Base-by-base conservation (phyloP, 768 basidiomycete genomes). In the Agrocybe praecox region DNA sequence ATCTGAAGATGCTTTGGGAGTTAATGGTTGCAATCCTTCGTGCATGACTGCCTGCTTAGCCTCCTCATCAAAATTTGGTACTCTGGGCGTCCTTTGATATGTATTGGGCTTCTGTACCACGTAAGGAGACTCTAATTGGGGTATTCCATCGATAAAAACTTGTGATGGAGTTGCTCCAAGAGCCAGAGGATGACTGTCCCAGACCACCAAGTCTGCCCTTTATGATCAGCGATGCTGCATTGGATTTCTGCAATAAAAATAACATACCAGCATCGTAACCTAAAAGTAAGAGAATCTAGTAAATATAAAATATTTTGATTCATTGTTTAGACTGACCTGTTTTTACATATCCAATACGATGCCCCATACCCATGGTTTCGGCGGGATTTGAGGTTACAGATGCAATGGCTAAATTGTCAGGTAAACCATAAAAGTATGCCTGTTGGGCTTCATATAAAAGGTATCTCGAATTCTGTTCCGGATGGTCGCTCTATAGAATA, bases 131-230 rank as follows among this genome's bases (percentile, higher is more conserved):
- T 74, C 63, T 2, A 91, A 64, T 66, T 98, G 95, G 1, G 88
- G 72, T 48, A 96, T 88, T 1, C 95, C 95, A 64, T 98, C 95
- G 57, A 96, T 91, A 72, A 86, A 93, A 18, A 94, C 92, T 74
- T 96, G 92, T 33, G 79, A 75, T 2, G 93, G 94, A 0, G 92
- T 92, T n/a, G 93, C 92, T 2, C 92, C 92, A 4, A 96, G 74
- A 0, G 88, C 82, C 11, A 96, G 77, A 0, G 94, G 94, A 70
- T 95, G 93, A 36, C 85, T 87, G 60, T 92, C 90, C 89, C 89
- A 92, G 2, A 94, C 76, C 26, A 94, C 88, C 33, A 94, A 59
- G 71, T 95, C 90, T 89, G 45, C 6, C 17, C 23, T 24, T 15
- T 9, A 45, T 17, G 21, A 45, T 57, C 19, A 33, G 46, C 53